Percentiles rank a stretch among this genome's conserved stretches.
phyloP scores from a whole-genome alignment of 2,329 filamentous ascomycete genomes.

The Microcyclosporella mali region DNA sequence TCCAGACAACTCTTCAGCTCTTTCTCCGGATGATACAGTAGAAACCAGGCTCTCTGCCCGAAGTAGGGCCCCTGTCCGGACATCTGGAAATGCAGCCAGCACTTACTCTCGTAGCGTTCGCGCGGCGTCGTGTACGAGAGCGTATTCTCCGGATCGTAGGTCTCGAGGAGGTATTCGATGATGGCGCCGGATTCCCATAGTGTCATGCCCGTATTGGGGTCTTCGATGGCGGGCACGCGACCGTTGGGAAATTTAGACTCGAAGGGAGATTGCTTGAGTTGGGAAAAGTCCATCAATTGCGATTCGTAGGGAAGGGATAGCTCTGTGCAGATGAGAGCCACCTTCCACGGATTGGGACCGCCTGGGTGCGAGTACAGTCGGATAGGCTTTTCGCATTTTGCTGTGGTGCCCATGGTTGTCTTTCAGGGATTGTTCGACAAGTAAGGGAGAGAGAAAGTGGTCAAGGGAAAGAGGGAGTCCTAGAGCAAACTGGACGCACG shows the following conservation, averaged over 20 bases:
- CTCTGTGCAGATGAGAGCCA: conserved; percentile 40
- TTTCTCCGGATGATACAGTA: conserved; percentile 37
- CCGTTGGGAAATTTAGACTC: conserved; percentile 38
- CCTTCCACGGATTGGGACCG: conserved; percentile 40
- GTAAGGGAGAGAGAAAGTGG: no score
- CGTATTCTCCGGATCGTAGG: conserved; percentile 26
- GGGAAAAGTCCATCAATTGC: conserved; percentile 33
- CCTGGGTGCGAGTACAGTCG: conserved; percentile 25
- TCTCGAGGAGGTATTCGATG: conserved; percentile 25
- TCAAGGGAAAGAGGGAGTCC: no score
- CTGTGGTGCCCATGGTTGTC: no score
- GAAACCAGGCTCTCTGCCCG: conserved; percentile 43
- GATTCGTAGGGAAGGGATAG: conserved; percentile 37
- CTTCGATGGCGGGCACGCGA: conserved; percentile 40
- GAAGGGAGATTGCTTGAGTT: conserved; percentile 37
- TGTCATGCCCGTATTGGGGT: conserved; percentile 42
- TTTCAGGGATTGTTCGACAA: no score
- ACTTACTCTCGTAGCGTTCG: conserved; percentile 22
- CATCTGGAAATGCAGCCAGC: conserved; percentile 31
- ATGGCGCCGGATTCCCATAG: conserved; percentile 33
- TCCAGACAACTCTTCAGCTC: conserved; percentile 35
- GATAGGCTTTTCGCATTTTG: conserved; percentile 12
- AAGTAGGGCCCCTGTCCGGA: conserved; percentile 34
- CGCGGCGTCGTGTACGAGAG: conserved; percentile 20
- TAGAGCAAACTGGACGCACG: no score